A percentile compares a stretch with the other conserved stretches of the same genome.
Conservation (phyloP, 139 green algal genomes). For the Nannochloris sp. region DNA sequence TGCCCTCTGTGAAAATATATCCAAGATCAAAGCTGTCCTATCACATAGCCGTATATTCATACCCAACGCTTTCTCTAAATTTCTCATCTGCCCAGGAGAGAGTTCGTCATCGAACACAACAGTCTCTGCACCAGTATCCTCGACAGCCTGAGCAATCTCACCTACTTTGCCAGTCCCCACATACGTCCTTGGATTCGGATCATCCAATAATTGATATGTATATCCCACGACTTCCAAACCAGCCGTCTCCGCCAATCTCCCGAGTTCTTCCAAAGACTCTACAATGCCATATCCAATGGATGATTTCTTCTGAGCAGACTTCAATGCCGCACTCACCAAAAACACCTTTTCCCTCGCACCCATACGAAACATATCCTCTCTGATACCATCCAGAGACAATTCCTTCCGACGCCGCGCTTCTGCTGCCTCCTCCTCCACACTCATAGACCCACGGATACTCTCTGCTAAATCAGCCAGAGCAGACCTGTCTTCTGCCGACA, state of each 20-base stretch:
- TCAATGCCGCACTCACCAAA: constrained; percentile 49
- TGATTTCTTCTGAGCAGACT: constrained; percentile 16
- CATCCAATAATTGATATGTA: constrained; percentile 68
- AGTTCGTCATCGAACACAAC: constrained; percentile 96
- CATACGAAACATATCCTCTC: neutral
- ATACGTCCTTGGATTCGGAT: constrained; percentile 76
- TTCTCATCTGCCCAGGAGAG: constrained; percentile 69
- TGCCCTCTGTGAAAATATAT: constrained; percentile 95
- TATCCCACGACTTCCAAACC: constrained; percentile 79
- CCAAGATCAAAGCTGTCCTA: constrained; percentile 92
- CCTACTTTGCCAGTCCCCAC: constrained; percentile 80
- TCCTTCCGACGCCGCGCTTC: too few species aligned
- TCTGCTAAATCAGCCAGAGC: neutral
- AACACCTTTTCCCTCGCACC: constrained; percentile 44
- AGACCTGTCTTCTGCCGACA: too few species aligned
- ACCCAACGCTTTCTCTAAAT: constrained; percentile 62
- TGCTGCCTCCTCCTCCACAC: constrained; percentile 11
- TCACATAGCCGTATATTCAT: constrained; percentile 73
- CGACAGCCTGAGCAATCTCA: constrained; percentile 45
- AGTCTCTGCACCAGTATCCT: constrained; percentile 51
- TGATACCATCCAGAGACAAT: neutral
- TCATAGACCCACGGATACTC: constrained; percentile 3
- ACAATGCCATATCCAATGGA: constrained; percentile 47
- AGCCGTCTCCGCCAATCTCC: constrained; percentile 77
- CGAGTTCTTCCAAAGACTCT: constrained; percentile 86